Base-by-base conservation (phyloP, 352 stramenopile species). In the Blastocystis sp. region DNA sequence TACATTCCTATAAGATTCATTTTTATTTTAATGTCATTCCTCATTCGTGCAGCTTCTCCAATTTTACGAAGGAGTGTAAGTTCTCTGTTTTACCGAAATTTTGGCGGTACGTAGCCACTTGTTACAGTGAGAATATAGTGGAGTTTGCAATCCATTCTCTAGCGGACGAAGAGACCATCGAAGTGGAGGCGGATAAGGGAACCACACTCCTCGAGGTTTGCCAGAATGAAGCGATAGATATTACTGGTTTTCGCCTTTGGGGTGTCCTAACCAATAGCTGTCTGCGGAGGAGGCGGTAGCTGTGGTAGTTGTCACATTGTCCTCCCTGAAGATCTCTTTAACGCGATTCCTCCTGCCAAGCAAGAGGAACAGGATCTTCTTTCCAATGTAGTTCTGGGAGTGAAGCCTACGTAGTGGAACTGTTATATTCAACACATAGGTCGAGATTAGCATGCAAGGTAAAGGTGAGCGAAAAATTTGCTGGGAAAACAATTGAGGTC, bases 401-500 rank as follows among this genome's bases (percentile, higher is more conserved):
- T 34, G 20, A 63, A 81, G 70, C 70, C 70, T 18, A 81, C 70
- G 70, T 81, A 39, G 37, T 30, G 13, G 3, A 7, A 18, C 13
- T 41, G 18, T 45, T 6, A 6, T 20, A 26, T 63, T 64, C 65
- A 26, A 81, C 30, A 20, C 24, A 20, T 88, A 88, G 76, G 9
- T 88, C 76, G 20, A 41, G 76, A 59, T 56, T 88, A 18, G 76
- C 76, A 34, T 88, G 76, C 64, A 62, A 26, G 30, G 45, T 88
- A 20, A 88, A 88, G 76, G 41, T 88, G 24, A 50, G 30, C 30
- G 76, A 88, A 20, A 76, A 73, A 43, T 88, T 75, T 34, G 64
- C 59, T 16, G 76, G 76, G 47, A 88, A 88, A 56, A 88, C 56
- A n/a, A 62, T 88, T 26, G 76, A 76, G 63, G 64, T 88, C 13